These are phyloP conservation scores for Helianthus annuus DNA, from an alignment of 129 eudicot genomes.

Conservation along the genomic window DNA sequence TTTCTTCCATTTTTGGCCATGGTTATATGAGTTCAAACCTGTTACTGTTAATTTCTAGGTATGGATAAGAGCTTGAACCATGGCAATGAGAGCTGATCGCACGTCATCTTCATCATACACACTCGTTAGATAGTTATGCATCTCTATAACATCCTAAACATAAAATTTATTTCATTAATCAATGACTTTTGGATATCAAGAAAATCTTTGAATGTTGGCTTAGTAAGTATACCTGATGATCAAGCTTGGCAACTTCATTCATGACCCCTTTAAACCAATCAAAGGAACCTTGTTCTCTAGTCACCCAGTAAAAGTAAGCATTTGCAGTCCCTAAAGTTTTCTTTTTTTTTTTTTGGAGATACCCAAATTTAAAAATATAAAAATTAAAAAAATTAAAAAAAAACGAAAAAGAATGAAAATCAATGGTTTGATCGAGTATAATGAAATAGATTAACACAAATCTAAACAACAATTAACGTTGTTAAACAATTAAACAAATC, in stretches of 20 bases:
- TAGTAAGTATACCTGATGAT: constrained; percentile 67
- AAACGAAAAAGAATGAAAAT: too few species aligned
- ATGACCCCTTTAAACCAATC: constrained; percentile 99
- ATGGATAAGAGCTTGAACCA: constrained; percentile 97
- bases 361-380: not conserved
- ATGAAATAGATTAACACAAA: too few species aligned
- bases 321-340: constrained; percentile 67
- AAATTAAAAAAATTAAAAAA: too few species aligned
- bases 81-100: constrained; percentile 93
- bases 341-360: constrained; percentile 54
- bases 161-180: too few species aligned
- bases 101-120: constrained; percentile 99
- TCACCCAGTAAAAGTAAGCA: constrained; percentile 99
- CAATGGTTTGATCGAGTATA: too few species aligned
- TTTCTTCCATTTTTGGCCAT: constrained; percentile 92
- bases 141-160: too few species aligned
- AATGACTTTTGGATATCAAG: too few species aligned
- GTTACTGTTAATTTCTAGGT: constrained; percentile 40
- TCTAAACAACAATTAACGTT: too few species aligned
- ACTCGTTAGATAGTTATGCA: constrained; percentile 94
- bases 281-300: constrained; percentile 99
- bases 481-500: too few species aligned
- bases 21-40: constrained; percentile 88
- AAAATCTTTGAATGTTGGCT: not conserved
- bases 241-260: constrained; percentile 96